Base-by-base conservation (phyloP, 2,329 filamentous ascomycete species). In the Ophiosphaerella narmari region DNA sequence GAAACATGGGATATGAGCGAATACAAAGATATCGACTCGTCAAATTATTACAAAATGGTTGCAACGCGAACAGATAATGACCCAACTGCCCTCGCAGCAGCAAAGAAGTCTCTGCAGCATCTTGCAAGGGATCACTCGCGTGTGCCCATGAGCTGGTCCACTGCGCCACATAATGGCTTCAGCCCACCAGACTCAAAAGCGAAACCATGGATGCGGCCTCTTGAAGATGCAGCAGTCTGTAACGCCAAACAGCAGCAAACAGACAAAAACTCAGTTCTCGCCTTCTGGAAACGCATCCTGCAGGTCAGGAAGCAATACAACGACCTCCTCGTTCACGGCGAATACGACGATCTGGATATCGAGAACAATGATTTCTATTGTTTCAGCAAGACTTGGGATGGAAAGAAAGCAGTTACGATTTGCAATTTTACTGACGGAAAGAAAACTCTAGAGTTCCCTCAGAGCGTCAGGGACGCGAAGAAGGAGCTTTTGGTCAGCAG, bases 91-190 rank as follows among this genome's bases (percentile, higher is more conserved):
- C 69, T 83, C 1, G 74, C 73, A 11, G 74, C 78, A 33, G 81
- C 79, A 0, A 77, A 80, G 59, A 68, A 75, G 7, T 76, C 82
- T 34, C 74, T 89, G 43, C 80, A 85, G 55, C 76, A 80, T 50
- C 79, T 88, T 26, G 85, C 80, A 5, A 77, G 86, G 29, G 86
- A 90, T 65, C 83, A 90, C 63, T 80, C 85, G 7, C 78, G 87
- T n/a, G 80, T 84, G 3, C 87, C 87, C 0, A 83, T 90, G 75
- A 85, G 87, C 55, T 90, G 87, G 87, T 78, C 78, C 47, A 76
- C 68, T 0, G 73, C 74, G 0, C 67, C 75, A 1, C 78, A 86
- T 55, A 84, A 82, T 0, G 87, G 87, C 1, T 89, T 89, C 74
- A 46, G 74, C 1, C 75, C 74, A 0, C 76, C 75, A 1, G 75